Evolutionary conservation across 1,284 basidiomycete species (phyloP).

Genomic region (Ganoderma leucocontextum): DNA sequence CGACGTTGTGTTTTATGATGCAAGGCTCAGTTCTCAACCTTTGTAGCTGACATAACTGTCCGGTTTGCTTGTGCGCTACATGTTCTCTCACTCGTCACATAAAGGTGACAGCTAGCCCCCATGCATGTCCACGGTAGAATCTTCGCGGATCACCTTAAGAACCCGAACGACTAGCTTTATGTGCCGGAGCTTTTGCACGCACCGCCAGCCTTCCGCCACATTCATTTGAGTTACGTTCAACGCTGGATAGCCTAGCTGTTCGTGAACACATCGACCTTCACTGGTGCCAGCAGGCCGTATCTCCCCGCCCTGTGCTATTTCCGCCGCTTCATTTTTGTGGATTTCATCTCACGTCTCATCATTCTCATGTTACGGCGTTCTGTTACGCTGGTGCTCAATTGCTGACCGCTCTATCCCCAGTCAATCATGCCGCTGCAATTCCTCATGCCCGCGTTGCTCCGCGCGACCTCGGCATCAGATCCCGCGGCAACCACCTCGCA

Average conservation of each 20-base stretch:
- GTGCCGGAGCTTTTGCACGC: background rate
- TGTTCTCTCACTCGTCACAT: background rate
- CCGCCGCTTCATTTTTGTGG: background rate
- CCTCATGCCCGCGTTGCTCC: constrained; percentile 62
- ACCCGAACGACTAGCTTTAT: background rate
- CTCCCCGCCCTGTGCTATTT: background rate
- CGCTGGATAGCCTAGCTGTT: background rate
- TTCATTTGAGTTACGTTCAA: background rate
- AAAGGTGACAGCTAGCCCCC: background rate
- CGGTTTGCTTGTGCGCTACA: background rate
- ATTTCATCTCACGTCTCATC: background rate
- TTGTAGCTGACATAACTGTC: background rate
- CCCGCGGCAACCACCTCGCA: constrained; percentile 26
- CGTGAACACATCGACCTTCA: background rate
- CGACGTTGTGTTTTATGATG: background rate
- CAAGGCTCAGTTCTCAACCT: background rate
- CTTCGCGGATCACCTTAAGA: background rate
- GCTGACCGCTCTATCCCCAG: constrained; percentile 45
- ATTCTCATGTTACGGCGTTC: background rate
- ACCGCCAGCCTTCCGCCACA: background rate
- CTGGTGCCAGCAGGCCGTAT: background rate
- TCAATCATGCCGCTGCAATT: constrained; percentile 71
- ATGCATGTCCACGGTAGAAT: background rate
- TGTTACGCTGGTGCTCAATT: background rate
- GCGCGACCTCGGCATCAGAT: constrained; percentile 31